Conservation (phyloP, 2,329 filamentous ascomycete species). For the Coniochaeta hoffmannii region DNA sequence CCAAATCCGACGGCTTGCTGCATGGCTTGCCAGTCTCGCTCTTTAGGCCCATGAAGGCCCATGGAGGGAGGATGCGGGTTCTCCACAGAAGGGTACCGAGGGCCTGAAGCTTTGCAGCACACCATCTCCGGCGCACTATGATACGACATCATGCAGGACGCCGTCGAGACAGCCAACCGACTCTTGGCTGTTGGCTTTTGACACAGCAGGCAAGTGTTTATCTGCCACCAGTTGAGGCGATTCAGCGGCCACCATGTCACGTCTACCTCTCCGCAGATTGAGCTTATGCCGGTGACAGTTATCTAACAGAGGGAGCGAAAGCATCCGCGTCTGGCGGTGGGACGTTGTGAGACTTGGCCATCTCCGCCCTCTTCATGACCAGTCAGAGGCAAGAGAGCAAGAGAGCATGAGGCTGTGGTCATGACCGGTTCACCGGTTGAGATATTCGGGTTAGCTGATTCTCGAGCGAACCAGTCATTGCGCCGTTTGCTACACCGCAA, state of each 20-base stretch:
- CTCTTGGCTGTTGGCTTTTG: background rate
- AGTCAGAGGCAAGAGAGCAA: no score
- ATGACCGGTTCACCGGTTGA: background rate
- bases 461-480: background rate
- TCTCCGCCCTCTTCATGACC: no score
- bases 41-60: no score
- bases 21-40: background rate
- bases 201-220: background rate
- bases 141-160: background rate
- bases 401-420: background rate
- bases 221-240: background rate
- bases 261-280: background rate
- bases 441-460: background rate
- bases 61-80: background rate
- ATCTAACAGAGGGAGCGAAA: background rate
- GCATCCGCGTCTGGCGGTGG: background rate
- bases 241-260: background rate
- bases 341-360: no score
- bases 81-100: background rate
- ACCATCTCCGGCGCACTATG: background rate
- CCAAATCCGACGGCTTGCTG: background rate
- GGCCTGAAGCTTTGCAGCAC: background rate
- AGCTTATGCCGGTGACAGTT: background rate
- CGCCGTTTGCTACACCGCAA: background rate
- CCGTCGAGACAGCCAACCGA: background rate